Percentiles rank a stretch among this genome's conserved stretches.
Conservation (phyloP, 2,329 filamentous ascomycete species). For the Tolypocladium nubicola region DNA sequence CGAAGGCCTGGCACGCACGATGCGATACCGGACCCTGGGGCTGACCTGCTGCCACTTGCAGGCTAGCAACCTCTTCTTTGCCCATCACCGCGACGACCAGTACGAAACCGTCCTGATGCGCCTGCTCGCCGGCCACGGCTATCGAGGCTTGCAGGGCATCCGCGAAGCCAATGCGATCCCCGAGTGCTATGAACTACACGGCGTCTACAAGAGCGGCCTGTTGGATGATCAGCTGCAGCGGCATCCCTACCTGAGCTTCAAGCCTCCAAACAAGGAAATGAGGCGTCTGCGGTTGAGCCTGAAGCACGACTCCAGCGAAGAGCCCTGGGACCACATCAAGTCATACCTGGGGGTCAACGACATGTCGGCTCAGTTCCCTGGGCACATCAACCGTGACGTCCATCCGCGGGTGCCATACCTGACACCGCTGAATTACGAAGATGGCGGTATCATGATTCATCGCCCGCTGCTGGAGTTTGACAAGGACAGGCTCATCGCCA, state of each 20-base stretch:
- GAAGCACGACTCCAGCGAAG: constrained; percentile 14
- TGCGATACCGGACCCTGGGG: constrained; percentile 66
- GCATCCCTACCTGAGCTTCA: constrained; percentile 27
- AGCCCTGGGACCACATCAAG: constrained; percentile 8
- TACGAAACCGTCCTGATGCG: constrained; percentile 84
- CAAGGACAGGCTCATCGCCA: constrained; percentile 64
- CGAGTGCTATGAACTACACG: constrained; percentile 68
- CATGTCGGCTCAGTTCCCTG: constrained; percentile 16
- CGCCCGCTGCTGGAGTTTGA: constrained; percentile 60
- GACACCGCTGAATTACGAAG: constrained; percentile 36
- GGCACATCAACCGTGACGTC: constrained; percentile 8
- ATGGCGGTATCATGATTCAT: constrained; percentile 55
- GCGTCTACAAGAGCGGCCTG: constrained; percentile 56
- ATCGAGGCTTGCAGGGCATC: constrained; percentile 66
- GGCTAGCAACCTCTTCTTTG: constrained; percentile 58
- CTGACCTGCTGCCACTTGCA: constrained; percentile 38
- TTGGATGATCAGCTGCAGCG: constrained; percentile 31
- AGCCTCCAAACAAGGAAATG: constrained; percentile 17
- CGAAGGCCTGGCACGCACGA: constrained; percentile 63
- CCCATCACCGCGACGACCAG: constrained; percentile 84
- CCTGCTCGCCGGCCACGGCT: constrained; percentile 53
- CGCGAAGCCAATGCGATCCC: constrained; percentile 58
- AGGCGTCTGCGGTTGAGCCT: constrained; percentile 17
- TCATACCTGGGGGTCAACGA: constrained; percentile 9
- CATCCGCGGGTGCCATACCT: constrained; percentile 18